Evolutionary conservation across 306 rosid genomes (phyloP).

Genomic region (Luffa acutangula): DNA sequence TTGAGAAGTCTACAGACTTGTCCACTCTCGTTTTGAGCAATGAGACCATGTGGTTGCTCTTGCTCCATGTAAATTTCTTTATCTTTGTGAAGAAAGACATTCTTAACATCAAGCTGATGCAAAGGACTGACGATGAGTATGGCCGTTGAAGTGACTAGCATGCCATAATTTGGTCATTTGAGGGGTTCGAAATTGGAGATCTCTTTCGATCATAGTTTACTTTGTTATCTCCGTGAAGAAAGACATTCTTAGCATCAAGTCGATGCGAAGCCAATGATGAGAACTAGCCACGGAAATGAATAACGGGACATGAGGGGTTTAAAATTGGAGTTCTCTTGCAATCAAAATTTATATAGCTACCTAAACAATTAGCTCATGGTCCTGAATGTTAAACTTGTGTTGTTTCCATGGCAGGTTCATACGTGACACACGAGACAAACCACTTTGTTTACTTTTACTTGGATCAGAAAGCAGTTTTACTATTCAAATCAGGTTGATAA

Average conservation of each 20-base stretch:
- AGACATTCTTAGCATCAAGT: not conserved
- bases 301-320: not conserved
- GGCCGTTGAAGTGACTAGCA: not conserved
- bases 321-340: not conserved
- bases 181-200: not conserved
- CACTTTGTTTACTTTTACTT: constrained; percentile 94
- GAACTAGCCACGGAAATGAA: not conserved
- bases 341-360: not conserved
- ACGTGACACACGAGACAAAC: constrained; percentile 96
- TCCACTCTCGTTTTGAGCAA: not conserved
- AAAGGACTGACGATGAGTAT: not conserved
- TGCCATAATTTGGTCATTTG: not conserved
- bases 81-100: not conserved
- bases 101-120: not conserved
- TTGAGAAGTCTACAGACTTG: not conserved
- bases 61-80: not conserved
- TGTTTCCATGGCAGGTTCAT: constrained; percentile 55
- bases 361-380: not conserved
- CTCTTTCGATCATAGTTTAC: not conserved
- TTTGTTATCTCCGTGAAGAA: not conserved
- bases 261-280: not conserved
- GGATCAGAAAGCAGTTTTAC: constrained; percentile 95
- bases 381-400: not conserved
- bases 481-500: constrained; percentile 77
- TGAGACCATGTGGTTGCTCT: not conserved